Percentiles rank a stretch among this genome's conserved stretches.
Evolutionary conservation across 345 rosid genomes (phyloP).

Genomic region (Toxicodendron radicans): DNA sequence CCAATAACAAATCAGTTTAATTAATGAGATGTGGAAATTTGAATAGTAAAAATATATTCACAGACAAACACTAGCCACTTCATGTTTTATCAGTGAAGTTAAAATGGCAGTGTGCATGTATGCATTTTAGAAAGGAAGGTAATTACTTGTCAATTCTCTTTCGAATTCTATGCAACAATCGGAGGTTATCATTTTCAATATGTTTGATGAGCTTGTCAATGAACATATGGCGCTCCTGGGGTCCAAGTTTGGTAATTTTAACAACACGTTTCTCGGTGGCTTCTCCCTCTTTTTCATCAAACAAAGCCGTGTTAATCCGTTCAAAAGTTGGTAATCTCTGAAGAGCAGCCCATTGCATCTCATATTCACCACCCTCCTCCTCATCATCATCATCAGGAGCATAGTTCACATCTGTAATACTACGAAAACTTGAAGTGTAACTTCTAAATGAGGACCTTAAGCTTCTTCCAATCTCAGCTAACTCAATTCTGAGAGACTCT

Average conservation of each 20-base stretch:
- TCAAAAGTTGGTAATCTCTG: constrained; percentile 24
- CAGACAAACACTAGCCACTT: not conserved
- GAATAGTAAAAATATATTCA: not conserved
- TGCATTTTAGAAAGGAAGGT: not conserved
- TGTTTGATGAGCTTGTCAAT: constrained; percentile 30
- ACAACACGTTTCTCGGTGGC: constrained; percentile 13
- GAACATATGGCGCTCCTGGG: constrained; percentile 23
- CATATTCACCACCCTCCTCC: constrained; percentile 9
- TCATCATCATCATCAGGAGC: not conserved
- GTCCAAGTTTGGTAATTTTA: constrained; percentile 28
- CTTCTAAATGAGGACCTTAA: constrained; percentile 39
- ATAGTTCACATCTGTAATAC: not conserved
- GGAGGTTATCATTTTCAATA: constrained; percentile 30
- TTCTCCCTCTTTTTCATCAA: constrained; percentile 13
- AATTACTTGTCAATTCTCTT: constrained; percentile 26
- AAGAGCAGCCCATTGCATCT: constrained; percentile 27
- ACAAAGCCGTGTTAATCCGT: constrained; percentile 15
- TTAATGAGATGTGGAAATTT: not conserved
- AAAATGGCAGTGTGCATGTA: not conserved
- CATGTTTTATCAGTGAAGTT: not conserved
- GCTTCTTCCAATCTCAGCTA: constrained; percentile 46
- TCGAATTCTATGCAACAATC: constrained; percentile 24
- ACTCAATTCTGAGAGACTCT: constrained; percentile 39
- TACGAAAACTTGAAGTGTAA: constrained; percentile 23
- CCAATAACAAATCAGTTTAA: not conserved